These are phyloP conservation scores for Arbutus unedo DNA, from an alignment of 148 eudicot genomes.

Conservation along the genomic window DNA sequence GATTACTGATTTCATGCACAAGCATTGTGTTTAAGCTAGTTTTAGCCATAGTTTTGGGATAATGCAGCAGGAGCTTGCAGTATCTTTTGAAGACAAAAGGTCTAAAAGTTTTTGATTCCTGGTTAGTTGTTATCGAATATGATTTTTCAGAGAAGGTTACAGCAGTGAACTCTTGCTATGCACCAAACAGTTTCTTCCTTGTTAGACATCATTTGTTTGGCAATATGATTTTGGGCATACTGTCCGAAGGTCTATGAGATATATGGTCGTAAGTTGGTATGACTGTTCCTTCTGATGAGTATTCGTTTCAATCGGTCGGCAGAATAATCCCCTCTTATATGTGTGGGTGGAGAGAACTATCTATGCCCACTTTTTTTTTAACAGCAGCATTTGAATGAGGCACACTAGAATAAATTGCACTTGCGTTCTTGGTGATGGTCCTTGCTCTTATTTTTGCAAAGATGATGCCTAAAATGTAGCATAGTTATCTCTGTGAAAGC, in stretches of 20 bases:
- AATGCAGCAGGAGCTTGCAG: neutral
- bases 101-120: neutral
- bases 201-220: neutral
- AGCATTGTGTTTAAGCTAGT: neutral
- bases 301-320: neutral
- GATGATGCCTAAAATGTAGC: neutral
- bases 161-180: neutral
- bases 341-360: neutral
- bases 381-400: constrained; percentile 1
- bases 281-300: neutral
- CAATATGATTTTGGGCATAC: neutral
- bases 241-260: neutral
- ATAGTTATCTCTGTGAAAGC: neutral
- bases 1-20: neutral
- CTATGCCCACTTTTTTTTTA: neutral
- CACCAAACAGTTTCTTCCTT: neutral
- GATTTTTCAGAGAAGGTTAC: neutral
- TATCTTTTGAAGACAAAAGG: neutral
- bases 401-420: neutral
- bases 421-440: neutral
- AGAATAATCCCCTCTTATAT: neutral
- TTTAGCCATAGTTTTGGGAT: neutral
- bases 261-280: neutral
- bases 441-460: neutral
- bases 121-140: neutral